Percentiles rank a stretch among this genome's conserved stretches.
phyloP scores from a whole-genome alignment of 768 basidiomycete genomes.

The Russula earlei region DNA sequence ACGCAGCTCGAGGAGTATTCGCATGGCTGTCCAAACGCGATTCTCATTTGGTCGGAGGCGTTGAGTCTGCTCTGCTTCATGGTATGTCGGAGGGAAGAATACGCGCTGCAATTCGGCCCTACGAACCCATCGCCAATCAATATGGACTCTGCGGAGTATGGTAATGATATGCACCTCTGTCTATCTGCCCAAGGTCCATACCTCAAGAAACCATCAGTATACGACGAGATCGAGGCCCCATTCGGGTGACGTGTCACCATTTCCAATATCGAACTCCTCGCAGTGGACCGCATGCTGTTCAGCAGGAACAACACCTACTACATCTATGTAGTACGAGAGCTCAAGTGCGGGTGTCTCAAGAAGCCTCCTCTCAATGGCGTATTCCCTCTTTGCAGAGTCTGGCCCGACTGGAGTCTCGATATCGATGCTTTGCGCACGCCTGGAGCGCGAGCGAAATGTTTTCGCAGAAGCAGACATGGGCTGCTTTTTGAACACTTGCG shows the following conservation, averaged over 20 bases:
- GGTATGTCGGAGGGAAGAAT: conserved; percentile 79
- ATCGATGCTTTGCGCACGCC: conserved; percentile 32
- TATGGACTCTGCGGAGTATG: background rate
- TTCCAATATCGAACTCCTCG: conserved; percentile 57
- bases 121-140: conserved; percentile 29
- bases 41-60: conserved; percentile 66
- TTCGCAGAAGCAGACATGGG: background rate
- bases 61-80: conserved; percentile 45
- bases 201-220: conserved; percentile 58
- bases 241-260: conserved; percentile 81
- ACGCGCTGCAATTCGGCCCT: conserved; percentile 58
- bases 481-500: background rate
- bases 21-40: conserved; percentile 74
- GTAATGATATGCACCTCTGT: conserved; percentile 49
- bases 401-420: conserved; percentile 46
- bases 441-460: conserved; percentile 20
- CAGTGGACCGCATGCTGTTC: conserved; percentile 23
- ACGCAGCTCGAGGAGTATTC: conserved; percentile 71
- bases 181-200: conserved; percentile 98
- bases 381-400: conserved; percentile 58
- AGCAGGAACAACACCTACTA: conserved; percentile 63
- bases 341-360: conserved; percentile 72
- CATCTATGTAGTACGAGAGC: conserved; percentile 79
- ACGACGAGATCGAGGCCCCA: conserved; percentile 88
- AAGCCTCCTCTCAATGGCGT: conserved; percentile 79